These are phyloP conservation scores for Phytophthora sp. DNA, from an alignment of 352 stramenopile genomes.

Conservation along the genomic window DNA sequence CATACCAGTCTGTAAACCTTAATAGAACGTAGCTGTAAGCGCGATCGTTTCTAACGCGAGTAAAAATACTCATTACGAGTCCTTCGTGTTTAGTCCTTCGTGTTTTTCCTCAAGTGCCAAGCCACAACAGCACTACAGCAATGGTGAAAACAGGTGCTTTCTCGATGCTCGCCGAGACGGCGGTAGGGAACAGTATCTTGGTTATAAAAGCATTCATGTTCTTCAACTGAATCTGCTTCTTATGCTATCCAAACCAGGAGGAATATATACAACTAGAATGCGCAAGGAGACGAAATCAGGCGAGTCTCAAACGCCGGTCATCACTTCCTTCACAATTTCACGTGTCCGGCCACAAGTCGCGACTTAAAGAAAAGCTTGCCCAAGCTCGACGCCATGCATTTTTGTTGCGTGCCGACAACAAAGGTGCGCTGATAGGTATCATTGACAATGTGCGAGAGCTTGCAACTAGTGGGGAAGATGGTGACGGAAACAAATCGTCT, in stretches of 20 bases:
- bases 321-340: conserved; percentile 59
- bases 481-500: background rate
- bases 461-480: conserved; percentile 15
- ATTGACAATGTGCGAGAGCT: conserved; percentile 49
- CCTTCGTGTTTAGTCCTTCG: too few species aligned
- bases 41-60: too few species aligned
- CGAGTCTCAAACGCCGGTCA: conserved; percentile 39
- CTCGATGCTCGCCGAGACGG: conserved; percentile 49
- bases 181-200: conserved; percentile 11
- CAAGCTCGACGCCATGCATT: conserved; percentile 59
- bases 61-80: too few species aligned
- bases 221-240: background rate
- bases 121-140: background rate
- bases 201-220: background rate
- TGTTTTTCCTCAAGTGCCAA: too few species aligned
- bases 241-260: conserved; percentile 37
- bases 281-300: conserved; percentile 53
- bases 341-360: conserved; percentile 38
- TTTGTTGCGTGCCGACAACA: conserved; percentile 60
- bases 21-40: too few species aligned
- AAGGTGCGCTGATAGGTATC: conserved; percentile 43
- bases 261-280: conserved; percentile 67
- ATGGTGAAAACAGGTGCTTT: conserved; percentile 23
- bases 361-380: conserved; percentile 51
- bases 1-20: too few species aligned